Conservation (phyloP, 2,329 filamentous ascomycete species). For the Zymoseptoria passerinii region DNA sequence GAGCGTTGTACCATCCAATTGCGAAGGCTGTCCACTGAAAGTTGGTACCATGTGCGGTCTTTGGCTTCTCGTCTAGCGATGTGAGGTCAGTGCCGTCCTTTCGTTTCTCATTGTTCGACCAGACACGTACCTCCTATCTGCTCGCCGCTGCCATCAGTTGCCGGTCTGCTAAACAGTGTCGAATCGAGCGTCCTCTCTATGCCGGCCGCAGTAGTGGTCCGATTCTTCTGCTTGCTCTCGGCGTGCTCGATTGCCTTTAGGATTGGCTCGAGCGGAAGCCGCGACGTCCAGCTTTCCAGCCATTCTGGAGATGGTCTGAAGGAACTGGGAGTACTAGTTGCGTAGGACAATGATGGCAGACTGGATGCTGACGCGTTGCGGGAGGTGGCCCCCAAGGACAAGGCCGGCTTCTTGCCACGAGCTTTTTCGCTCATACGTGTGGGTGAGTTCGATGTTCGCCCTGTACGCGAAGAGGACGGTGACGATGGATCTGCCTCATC, state of each 20-base stretch:
- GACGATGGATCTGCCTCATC: conserved; percentile 51
- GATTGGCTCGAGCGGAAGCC: conserved; percentile 65
- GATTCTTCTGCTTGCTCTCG: conserved; percentile 4
- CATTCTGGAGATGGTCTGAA: conserved; percentile 77
- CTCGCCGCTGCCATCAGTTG: not conserved
- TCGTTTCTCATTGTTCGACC: not conserved
- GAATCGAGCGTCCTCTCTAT: not conserved
- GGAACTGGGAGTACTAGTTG: conserved; percentile 23
- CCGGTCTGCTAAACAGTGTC: not conserved
- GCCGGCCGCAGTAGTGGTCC: not conserved
- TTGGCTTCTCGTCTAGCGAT: conserved; percentile 7
- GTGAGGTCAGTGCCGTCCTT: not conserved
- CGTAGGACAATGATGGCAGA: conserved; percentile 57
- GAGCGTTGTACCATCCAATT: conserved; percentile 88
- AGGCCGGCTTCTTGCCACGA: conserved; percentile 86
- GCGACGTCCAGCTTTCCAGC: conserved; percentile 89
- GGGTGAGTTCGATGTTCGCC: conserved; percentile 39
- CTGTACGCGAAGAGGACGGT: conserved; percentile 61
- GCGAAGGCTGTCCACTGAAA: conserved; percentile 18
- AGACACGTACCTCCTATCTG: not conserved
- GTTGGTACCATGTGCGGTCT: conserved; percentile 1
- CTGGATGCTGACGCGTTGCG: conserved; percentile 78
- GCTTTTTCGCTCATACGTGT: conserved; percentile 94
- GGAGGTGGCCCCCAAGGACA: conserved; percentile 55
- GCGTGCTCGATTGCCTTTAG: conserved; percentile 10